These are phyloP conservation scores for Gossypium ekmanianum DNA, from an alignment of 345 rosid genomes.

Conservation along the genomic window DNA sequence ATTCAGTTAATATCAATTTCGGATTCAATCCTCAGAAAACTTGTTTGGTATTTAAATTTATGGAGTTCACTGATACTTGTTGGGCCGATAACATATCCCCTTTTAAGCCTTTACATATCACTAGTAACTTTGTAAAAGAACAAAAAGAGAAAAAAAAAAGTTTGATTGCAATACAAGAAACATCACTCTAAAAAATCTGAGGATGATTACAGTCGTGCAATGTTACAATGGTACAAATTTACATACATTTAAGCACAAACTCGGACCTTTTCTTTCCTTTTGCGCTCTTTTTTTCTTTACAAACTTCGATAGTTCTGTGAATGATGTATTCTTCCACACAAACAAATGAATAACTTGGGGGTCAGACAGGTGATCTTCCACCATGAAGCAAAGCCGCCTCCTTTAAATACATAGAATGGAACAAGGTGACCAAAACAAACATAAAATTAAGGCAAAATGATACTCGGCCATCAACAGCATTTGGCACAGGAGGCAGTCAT, in stretches of 20 bases:
- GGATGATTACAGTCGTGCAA: constrained; percentile 37
- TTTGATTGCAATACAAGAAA: constrained; percentile 25
- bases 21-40: no score
- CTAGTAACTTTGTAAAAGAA: neutral
- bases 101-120: neutral
- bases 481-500: constrained; percentile 22
- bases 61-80: no score
- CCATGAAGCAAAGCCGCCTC: constrained; percentile 31
- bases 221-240: constrained; percentile 25
- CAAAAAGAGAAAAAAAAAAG: neutral
- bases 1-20: no score
- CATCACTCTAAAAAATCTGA: constrained; percentile 47
- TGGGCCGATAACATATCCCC: neutral
- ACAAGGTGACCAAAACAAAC: constrained; percentile 21
- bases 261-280: constrained; percentile 6
- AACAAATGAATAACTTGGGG: constrained; percentile 37
- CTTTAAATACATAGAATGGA: constrained; percentile 9
- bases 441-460: constrained; percentile 7
- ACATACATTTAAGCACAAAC: constrained; percentile 12
- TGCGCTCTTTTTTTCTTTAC: neutral
- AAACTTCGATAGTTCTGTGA: constrained; percentile 10
- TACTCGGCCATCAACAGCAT: constrained; percentile 41
- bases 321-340: constrained; percentile 18
- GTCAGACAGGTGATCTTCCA: constrained; percentile 53
- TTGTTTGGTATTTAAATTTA: no score